A percentile compares a stretch with the other conserved stretches of the same genome.
These are phyloP conservation scores for Akanthomyces dipterigenus DNA, from an alignment of 2,329 filamentous ascomycete genomes.

Conservation along the genomic window DNA sequence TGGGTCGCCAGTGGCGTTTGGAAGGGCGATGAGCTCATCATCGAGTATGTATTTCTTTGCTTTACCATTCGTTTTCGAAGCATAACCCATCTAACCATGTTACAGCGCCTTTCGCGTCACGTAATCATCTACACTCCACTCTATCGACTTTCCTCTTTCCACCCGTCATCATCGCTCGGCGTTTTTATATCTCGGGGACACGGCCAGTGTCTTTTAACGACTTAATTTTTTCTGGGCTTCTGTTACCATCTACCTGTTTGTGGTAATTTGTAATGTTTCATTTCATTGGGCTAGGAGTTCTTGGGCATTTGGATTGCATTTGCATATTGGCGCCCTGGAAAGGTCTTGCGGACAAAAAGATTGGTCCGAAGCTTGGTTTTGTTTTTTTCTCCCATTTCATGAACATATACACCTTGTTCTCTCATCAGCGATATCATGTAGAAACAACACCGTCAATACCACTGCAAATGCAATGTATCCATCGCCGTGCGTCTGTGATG, in stretches of 20 bases:
- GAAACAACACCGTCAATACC: neutral
- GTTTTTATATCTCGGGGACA: constrained; percentile 4
- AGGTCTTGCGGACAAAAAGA: constrained; percentile 7
- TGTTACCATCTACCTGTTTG: neutral
- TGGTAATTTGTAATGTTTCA: constrained; percentile 1
- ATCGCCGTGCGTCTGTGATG: neutral
- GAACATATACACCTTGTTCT: neutral
- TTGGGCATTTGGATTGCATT: constrained; percentile 2
- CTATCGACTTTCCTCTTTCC: constrained; percentile 1
- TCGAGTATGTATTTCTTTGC: constrained; percentile 32
- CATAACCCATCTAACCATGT: neutral
- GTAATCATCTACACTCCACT: constrained; percentile 14
- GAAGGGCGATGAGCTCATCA: constrained; percentile 37
- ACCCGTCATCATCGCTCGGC: constrained; percentile 14
- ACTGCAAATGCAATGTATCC: neutral
- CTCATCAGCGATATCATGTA: constrained; percentile 8
- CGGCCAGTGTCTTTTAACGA: neutral
- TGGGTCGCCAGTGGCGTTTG: constrained; percentile 45
- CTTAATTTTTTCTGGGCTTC: neutral
- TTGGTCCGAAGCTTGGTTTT: neutral
- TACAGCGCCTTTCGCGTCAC: constrained; percentile 29
- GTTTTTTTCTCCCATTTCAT: neutral
- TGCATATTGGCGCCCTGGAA: constrained; percentile 9
- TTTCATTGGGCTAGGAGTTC: constrained; percentile 8
- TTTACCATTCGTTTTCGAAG: neutral